phyloP scores from a whole-genome alignment of 1,284 basidiomycete genomes.

The Flammula alnicola region DNA sequence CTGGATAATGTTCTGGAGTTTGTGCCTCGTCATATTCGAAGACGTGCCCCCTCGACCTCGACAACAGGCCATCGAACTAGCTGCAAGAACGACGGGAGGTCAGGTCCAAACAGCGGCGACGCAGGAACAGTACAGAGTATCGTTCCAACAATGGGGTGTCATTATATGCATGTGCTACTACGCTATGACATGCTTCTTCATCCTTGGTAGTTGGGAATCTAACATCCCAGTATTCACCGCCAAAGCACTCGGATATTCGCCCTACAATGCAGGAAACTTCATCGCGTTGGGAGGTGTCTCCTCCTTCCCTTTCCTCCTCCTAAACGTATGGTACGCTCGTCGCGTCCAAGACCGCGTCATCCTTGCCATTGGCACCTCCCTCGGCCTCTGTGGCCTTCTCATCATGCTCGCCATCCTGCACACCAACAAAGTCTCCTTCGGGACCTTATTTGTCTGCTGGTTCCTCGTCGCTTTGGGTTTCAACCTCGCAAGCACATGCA shows the following conservation, averaged over 20 bases:
- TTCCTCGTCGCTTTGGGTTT: slow-evolving; percentile 71
- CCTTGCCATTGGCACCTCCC: slow-evolving; percentile 53
- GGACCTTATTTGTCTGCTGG: slow-evolving; percentile 65
- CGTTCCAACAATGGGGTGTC: slow-evolving; percentile 50
- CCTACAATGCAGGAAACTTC: slow-evolving; percentile 70
- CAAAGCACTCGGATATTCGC: slow-evolving; percentile 55
- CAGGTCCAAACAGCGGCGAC: not conserved
- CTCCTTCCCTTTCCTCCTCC: slow-evolving; percentile 68
- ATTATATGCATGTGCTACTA: slow-evolving; percentile 74
- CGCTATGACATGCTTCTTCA: slow-evolving; percentile 75
- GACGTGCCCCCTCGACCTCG: slow-evolving; percentile 44
- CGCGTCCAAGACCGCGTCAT: slow-evolving; percentile 65
- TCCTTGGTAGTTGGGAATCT: slow-evolving; percentile 73
- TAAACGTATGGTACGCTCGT: slow-evolving; percentile 60
- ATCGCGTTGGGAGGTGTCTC: slow-evolving; percentile 69
- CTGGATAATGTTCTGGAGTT: slow-evolving; percentile 58
- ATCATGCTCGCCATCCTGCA: slow-evolving; percentile 52
- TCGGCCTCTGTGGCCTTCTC: slow-evolving; percentile 51
- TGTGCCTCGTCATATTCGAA: slow-evolving; percentile 50
- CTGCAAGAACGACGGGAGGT: not conserved
- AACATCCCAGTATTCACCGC: slow-evolving; percentile 72
- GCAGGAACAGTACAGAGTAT: slow-evolving; percentile 14
- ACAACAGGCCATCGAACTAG: slow-evolving; percentile 18
- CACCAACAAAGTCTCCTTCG: slow-evolving; percentile 48
- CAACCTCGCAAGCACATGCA: slow-evolving; percentile 70